Evolutionary conservation across 148 eudicot genomes (phyloP), one percentile per base, ranked within the genome.

Genomic region (Heliosperma pusillum): DNA sequence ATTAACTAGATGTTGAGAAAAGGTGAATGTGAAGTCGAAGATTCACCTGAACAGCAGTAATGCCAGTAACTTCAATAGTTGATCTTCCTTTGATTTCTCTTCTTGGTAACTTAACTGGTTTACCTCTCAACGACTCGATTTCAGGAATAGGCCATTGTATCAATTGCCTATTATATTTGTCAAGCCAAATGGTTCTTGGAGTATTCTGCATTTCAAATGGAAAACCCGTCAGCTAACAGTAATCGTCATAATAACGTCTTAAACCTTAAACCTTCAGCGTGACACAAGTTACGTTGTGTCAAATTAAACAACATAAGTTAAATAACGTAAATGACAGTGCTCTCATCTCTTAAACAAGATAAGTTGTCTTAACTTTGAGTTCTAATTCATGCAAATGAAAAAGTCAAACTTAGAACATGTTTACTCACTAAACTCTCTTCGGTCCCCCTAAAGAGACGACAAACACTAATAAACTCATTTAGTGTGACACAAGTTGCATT

Each of bases 101-200:
- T 16, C 59, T 26, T 0, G 70, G 56, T 45, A 76, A 2, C 0
- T 62, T 63, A 7, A 86, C 77, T 52, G 74, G 66, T 0, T 80
- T 74, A 52, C 12, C 50, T 10, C 88, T 79, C 30, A 89, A 71
- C 4, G 55, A 50, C 55, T 50, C 55, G 2, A 15, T 63, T 72
- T 52, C 88, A 85, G 58, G 26, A 19, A 91, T 53, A 1, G 93
- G 93, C 97, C 93, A 91, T 80, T 91, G 93, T 11, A 85, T 56
- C 81, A 91, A 63, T 19, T 91, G 97, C 42, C 85, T 87, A 9
- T 87, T 85, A 13, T 59, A 42, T 77, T 77, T 70, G 44, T 79
- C 80, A 4, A 89, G 88, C 88, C 87, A 83, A 42, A 88, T 30
- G 7, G 15, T 73, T 68, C 91, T 86, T 10, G 93, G 97, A 81